phyloP scores from a whole-genome alignment of 2,329 filamentous ascomycete species.

The Ascochyta koolunga region DNA sequence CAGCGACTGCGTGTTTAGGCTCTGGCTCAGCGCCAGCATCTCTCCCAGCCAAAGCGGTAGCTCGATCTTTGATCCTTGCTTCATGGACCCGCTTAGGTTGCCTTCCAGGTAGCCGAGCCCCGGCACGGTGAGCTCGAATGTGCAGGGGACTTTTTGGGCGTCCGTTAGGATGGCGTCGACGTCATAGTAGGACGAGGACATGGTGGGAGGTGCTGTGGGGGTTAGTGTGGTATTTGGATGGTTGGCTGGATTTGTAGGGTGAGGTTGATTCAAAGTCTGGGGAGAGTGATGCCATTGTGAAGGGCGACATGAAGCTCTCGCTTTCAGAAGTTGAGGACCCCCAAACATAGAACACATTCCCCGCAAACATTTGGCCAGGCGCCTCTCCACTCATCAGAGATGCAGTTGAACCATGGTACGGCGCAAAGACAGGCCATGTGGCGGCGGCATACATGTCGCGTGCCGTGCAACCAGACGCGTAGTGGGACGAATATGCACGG shows the following conservation, averaged over 20 bases:
- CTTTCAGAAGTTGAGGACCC: too few relatives aligned
- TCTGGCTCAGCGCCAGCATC: slow-evolving; percentile 74
- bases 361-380: too few relatives aligned
- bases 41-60: slow-evolving; percentile 94
- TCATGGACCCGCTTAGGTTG: slow-evolving; percentile 74
- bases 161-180: slow-evolving; percentile 85
- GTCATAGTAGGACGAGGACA: slow-evolving; percentile 79
- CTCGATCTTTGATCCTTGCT: slow-evolving; percentile 77
- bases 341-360: too few relatives aligned
- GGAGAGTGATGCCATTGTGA: too few relatives aligned
- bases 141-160: slow-evolving; percentile 94
- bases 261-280: too few relatives aligned
- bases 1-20: slow-evolving; percentile 44
- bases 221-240: not conserved
- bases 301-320: too few relatives aligned
- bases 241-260: too few relatives aligned
- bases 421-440: slow-evolving; percentile 8
- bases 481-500: slow-evolving; percentile 26
- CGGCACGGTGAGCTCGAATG: slow-evolving; percentile 87
- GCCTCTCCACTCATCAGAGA: not conserved
- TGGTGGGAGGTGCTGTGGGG: slow-evolving; percentile 22
- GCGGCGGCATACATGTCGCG: slow-evolving; percentile 31
- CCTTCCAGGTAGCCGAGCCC: slow-evolving; percentile 89
- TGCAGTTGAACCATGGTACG: slow-evolving; percentile 2
- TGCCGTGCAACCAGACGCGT: slow-evolving; percentile 29